Evolutionary conservation across 345 rosid genomes (phyloP).

Genomic region (Corchorus olitorius): DNA sequence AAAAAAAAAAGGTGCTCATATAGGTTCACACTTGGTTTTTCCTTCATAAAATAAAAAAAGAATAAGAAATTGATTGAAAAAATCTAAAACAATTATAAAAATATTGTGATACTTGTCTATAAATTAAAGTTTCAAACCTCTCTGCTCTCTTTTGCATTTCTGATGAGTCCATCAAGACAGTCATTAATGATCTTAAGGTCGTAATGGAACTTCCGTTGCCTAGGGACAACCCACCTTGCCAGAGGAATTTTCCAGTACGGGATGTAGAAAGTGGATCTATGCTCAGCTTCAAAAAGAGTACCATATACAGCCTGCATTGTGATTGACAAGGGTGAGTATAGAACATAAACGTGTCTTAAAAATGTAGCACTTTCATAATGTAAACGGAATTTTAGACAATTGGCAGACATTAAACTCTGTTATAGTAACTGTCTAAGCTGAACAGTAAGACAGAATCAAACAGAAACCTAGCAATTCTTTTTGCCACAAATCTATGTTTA

Average conservation of each 20-base stretch:
- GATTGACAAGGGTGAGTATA: background rate
- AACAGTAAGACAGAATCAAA: background rate
- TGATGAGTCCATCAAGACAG: slow-evolving; percentile 90
- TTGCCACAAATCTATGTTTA: background rate
- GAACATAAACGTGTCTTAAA: background rate
- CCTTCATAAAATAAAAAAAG: background rate
- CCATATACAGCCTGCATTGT: slow-evolving; percentile 86
- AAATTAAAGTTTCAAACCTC: slow-evolving; percentile 49
- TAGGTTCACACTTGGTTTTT: background rate
- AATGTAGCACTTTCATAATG: background rate
- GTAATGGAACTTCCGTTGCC: slow-evolving; percentile 79
- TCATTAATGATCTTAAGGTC: slow-evolving; percentile 91
- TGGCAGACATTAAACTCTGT: too few species aligned
- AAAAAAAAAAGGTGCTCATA: background rate
- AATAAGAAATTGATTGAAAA: background rate
- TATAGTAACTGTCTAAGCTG: background rate
- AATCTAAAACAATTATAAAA: too few species aligned
- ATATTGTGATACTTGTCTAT: too few species aligned
- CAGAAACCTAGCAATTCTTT: background rate
- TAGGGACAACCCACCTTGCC: slow-evolving; percentile 86
- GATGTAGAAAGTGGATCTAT: slow-evolving; percentile 89
- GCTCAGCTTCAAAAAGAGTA: slow-evolving; percentile 97
- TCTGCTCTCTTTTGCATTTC: slow-evolving; percentile 91
- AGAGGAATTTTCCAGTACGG: slow-evolving; percentile 96
- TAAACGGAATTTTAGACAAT: background rate